Evolutionary conservation across 768 basidiomycete genomes (phyloP).

Genomic region (Clitopilus hobsonii): DNA sequence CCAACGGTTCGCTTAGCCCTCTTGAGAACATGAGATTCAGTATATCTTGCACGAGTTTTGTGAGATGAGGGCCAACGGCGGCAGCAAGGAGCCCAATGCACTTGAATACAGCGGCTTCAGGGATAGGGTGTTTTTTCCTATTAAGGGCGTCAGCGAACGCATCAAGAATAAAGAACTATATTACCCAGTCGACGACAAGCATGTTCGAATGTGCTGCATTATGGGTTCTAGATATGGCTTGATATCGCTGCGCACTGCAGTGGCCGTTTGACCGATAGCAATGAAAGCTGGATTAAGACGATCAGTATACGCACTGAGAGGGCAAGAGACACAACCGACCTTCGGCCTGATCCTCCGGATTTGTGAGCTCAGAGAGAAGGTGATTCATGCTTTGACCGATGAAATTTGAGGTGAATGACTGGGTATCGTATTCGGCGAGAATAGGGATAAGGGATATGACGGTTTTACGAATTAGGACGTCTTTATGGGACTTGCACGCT

Average conservation of each 20-base stretch:
- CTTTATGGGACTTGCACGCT: slow-evolving; percentile 78
- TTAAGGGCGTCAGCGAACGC: neutral
- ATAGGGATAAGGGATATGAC: slow-evolving; percentile 93
- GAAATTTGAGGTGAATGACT: slow-evolving; percentile 83
- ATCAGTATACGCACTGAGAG: slow-evolving; percentile 2
- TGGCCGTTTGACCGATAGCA: slow-evolving; percentile 90
- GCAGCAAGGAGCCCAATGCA: slow-evolving; percentile 92
- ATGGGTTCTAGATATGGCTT: slow-evolving; percentile 89
- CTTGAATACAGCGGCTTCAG: slow-evolving; percentile 92
- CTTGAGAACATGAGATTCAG: slow-evolving; percentile 93
- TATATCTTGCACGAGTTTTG: slow-evolving; percentile 90
- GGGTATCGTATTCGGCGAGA: slow-evolving; percentile 89
- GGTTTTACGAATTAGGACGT: slow-evolving; percentile 83
- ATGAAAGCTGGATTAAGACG: slow-evolving; percentile 63
- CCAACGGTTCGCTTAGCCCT: slow-evolving; percentile 82
- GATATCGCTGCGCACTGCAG: slow-evolving; percentile 87
- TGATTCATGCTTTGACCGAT: slow-evolving; percentile 90
- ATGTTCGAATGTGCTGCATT: slow-evolving; percentile 80
- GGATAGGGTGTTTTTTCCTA: slow-evolving; percentile 83
- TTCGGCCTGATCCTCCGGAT: slow-evolving; percentile 78
- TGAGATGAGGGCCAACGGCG: slow-evolving; percentile 91
- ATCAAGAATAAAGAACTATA: slow-evolving; percentile 2
- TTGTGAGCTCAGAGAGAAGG: slow-evolving; percentile 78
- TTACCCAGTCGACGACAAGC: slow-evolving; percentile 80
- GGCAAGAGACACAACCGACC: slow-evolving; percentile 38